These are phyloP conservation scores for Diaporthe batatas DNA, from an alignment of 2,329 filamentous ascomycete genomes.

Conservation along the genomic window DNA sequence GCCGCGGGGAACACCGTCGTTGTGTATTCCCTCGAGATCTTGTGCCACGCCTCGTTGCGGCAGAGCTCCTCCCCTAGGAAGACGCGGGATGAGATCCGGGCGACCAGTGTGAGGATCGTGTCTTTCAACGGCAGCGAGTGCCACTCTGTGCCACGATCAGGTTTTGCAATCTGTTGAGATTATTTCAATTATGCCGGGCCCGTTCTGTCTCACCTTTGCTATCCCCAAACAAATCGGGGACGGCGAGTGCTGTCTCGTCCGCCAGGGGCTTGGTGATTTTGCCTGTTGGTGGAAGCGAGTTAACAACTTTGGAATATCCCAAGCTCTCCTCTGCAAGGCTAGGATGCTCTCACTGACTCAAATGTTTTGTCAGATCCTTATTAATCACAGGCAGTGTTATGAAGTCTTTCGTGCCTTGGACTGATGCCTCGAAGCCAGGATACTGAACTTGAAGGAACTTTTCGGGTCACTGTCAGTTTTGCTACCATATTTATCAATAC, in stretches of 20 bases:
- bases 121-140: neutral
- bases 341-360: neutral
- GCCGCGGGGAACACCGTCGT: constrained; percentile 46
- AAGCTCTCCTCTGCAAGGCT: too few species aligned
- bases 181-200: rapidly evolving
- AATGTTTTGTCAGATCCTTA: neutral
- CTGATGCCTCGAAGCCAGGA: constrained; percentile 3
- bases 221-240: neutral
- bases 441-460: neutral
- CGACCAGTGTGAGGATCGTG: constrained; percentile 58
- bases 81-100: constrained; percentile 62
- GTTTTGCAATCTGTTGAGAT: too few species aligned
- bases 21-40: constrained; percentile 58
- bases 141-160: constrained; percentile 13
- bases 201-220: neutral
- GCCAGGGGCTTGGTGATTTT: constrained; percentile 5
- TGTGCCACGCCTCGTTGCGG: constrained; percentile 61
- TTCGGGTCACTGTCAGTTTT: neutral
- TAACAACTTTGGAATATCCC: neutral
- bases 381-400: constrained; percentile 9
- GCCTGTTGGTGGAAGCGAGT: neutral
- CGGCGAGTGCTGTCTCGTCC: constrained; percentile 6
- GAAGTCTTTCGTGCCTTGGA: neutral
- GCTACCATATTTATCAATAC: too few species aligned
- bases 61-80: constrained; percentile 61